A percentile compares a stretch with the other conserved stretches of the same genome.
Conservation (phyloP, 495 filamentous ascomycete genomes). For the Penicillium canescens region DNA sequence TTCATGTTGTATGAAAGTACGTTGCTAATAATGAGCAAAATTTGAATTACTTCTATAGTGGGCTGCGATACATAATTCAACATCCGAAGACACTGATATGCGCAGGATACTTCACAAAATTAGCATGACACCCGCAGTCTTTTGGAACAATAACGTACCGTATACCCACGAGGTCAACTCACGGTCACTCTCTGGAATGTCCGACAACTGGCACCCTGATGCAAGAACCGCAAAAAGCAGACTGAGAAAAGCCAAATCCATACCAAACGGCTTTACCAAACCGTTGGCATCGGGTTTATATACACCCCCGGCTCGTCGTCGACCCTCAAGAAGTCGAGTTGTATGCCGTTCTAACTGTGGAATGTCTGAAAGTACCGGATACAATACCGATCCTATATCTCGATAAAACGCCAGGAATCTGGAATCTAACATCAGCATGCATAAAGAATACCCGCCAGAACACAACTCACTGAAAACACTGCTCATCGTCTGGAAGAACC, state of each 20-base stretch:
- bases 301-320: conserved; percentile 50
- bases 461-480: conserved; percentile 55
- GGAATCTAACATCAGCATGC: not conserved
- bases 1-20: conserved; percentile 67
- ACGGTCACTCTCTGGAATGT: conserved; percentile 57
- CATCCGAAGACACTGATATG: conserved; percentile 62
- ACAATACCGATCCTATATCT: conserved; percentile 76
- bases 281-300: conserved; percentile 39
- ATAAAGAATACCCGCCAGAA: not conserved
- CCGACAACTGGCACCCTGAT: conserved; percentile 76
- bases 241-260: conserved; percentile 40
- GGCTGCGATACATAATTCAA: conserved; percentile 61
- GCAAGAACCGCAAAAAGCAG: conserved; percentile 76
- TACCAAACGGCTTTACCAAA: conserved; percentile 43
- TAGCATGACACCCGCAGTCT: conserved; percentile 5
- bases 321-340: conserved; percentile 65
- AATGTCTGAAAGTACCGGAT: conserved; percentile 74
- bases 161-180: conserved; percentile 64
- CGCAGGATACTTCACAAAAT: conserved; percentile 52
- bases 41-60: conserved; percentile 57
- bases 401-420: conserved; percentile 74
- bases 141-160: conserved; percentile 31
- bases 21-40: conserved; percentile 59
- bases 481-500: conserved; percentile 65
- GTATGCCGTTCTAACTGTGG: conserved; percentile 65